Percentiles rank a stretch among this genome's conserved stretches.
These are phyloP conservation scores for Neolecta irregularis DNA, from an alignment of 1,139 yeast genomes.

Conservation along the genomic window DNA sequence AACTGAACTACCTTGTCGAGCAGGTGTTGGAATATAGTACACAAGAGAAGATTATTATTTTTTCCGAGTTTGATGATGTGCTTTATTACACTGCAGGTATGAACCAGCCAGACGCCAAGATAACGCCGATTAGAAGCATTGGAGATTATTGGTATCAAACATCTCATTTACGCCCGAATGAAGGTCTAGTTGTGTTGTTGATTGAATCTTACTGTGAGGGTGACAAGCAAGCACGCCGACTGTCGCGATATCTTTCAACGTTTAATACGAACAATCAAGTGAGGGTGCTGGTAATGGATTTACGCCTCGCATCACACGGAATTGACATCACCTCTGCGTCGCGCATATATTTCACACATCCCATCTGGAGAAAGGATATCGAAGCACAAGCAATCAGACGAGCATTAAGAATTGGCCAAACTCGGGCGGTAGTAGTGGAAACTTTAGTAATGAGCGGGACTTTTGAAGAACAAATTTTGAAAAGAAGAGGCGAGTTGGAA, in stretches of 20 bases:
- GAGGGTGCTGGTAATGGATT: conserved; percentile 49
- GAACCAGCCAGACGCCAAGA: too few species aligned
- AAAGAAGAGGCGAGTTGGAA: too few species aligned
- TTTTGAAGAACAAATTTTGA: conserved; percentile 51
- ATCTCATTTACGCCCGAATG: conserved; percentile 50
- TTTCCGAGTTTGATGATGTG: conserved; percentile 56
- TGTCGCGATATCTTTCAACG: conserved; percentile 35
- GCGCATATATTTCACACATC: conserved; percentile 49
- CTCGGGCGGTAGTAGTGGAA: conserved; percentile 43
- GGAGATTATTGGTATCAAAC: conserved; percentile 44
- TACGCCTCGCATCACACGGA: conserved; percentile 55
- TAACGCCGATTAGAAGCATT: too few species aligned
- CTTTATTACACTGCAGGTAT: conserved; percentile 52
- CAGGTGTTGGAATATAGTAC: conserved; percentile 34
- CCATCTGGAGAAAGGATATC: conserved; percentile 52
- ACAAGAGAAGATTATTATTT: conserved; percentile 43
- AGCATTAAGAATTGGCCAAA: conserved; percentile 59
- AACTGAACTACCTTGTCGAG: conserved; percentile 43
- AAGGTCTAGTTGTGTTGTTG: too few species aligned
- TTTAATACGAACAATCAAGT: conserved; percentile 36
- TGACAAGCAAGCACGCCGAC: conserved; percentile 36
- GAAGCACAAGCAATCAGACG: conserved; percentile 64
- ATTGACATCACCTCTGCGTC: conserved; percentile 54
- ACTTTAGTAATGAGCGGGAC: conserved; percentile 47
- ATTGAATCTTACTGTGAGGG: too few species aligned